phyloP scores from a whole-genome alignment of 805 yeast species.

The Pichia kluyveri region DNA sequence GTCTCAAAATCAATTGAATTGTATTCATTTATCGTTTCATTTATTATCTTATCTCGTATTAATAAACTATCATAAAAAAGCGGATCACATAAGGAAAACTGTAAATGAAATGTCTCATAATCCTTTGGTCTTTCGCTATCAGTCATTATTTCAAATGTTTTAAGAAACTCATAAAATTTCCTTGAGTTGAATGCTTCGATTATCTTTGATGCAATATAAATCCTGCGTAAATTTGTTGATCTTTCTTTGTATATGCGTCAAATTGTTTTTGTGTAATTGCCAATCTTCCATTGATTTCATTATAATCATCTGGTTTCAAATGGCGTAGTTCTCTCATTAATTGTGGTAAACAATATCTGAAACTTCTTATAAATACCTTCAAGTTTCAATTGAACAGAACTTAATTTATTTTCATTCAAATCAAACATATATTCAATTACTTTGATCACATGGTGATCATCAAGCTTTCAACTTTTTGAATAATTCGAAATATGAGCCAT shows the following conservation, averaged over 20 bases:
- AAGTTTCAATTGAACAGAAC: neutral
- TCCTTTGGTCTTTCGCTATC: too few relatives aligned
- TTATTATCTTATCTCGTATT: constrained; percentile 8
- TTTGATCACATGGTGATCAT: neutral
- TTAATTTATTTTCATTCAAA: too few relatives aligned
- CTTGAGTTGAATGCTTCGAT: constrained; percentile 8
- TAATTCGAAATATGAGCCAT: constrained; percentile 1
- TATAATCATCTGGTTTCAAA: constrained; percentile 4
- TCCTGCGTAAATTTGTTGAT: constrained; percentile 6
- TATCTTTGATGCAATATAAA: constrained; percentile 15
- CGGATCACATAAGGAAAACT: constrained; percentile 16
- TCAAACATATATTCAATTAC: neutral
- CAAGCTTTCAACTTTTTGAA: constrained; percentile 1
- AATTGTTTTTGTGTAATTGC: neutral
- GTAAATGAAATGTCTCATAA: constrained; percentile 11
- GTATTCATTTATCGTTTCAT: neutral
- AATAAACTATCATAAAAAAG: constrained; percentile 15
- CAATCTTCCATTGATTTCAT: neutral
- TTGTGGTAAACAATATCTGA: constrained; percentile 13
- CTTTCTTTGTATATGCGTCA: constrained; percentile 5
- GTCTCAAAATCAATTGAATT: too few relatives aligned
- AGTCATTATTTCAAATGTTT: neutral
- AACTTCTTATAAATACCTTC: neutral
- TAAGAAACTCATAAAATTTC: neutral
- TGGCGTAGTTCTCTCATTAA: constrained; percentile 14